A percentile compares a stretch with the other conserved stretches of the same genome.
Evolutionary conservation across 2,329 filamentous ascomycete genomes (phyloP).

Genomic region (Arthrobotrys sphaeroides): DNA sequence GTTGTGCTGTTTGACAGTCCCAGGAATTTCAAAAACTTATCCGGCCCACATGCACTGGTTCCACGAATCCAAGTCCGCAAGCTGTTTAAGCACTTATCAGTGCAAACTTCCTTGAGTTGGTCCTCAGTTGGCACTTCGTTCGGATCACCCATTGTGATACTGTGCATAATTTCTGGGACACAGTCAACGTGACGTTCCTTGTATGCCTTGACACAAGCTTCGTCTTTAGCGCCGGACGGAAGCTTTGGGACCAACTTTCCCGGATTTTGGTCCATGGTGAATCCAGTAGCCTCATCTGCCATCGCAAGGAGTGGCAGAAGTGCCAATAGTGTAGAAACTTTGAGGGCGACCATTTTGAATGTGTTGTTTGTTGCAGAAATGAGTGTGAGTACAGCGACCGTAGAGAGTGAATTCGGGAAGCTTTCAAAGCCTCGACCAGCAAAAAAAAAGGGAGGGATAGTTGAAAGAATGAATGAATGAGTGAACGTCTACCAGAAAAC

Average conservation of each 20-base stretch:
- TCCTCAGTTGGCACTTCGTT: background rate
- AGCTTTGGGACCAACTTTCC: slow-evolving; percentile 29
- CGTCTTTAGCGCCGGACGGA: background rate
- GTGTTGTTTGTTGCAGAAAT: slow-evolving; percentile 47
- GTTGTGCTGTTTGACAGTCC: slow-evolving; percentile 27
- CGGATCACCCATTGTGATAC: background rate
- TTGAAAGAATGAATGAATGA: slow-evolving; percentile 10
- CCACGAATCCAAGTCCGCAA: slow-evolving; percentile 40
- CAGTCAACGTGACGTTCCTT: slow-evolving; percentile 16
- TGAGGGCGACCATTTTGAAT: slow-evolving; percentile 32
- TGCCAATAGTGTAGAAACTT: slow-evolving; percentile 13
- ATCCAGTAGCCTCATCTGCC: slow-evolving; percentile 8
- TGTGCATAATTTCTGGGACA: slow-evolving; percentile 16
- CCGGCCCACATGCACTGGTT: background rate
- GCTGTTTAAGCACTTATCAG: slow-evolving; percentile 17
- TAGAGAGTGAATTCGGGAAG: background rate
- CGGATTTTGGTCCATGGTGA: slow-evolving; percentile 23
- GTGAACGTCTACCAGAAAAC: background rate
- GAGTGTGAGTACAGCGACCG: too few species aligned
- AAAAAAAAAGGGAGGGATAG: background rate
- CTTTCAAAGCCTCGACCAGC: background rate
- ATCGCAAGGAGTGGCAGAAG: slow-evolving; percentile 15
- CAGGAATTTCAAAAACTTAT: slow-evolving; percentile 19
- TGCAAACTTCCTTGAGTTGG: slow-evolving; percentile 30
- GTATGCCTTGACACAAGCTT: slow-evolving; percentile 19